Evolutionary conservation across 108 stramenopile genomes (phyloP), one percentile per base, ranked within the genome.

Genomic region (Skeletonema marinoi): DNA sequence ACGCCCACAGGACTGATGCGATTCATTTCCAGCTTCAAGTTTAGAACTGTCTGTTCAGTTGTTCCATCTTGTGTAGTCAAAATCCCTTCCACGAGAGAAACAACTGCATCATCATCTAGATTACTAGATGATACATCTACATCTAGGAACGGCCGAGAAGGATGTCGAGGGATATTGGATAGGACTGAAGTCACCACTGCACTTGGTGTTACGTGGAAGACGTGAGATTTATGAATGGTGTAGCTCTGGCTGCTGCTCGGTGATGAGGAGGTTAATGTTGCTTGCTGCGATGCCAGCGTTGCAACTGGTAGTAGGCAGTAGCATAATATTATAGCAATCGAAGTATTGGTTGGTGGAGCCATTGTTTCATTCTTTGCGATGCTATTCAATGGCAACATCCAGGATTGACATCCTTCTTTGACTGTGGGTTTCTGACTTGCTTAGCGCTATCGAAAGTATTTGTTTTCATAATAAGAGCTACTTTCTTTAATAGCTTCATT

Each of bases 11-110:
- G 83, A 39, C 82, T 77, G 32, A 86, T 42, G 5, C 68, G 68
- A 74, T 86, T 86, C 80, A 77, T 81, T 46, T 71, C 50, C 29
- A 80, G 39, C 48, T 46, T 61, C 66, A 86, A 78, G 16, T 66
- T 69, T 1, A 78, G 19, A 11, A 36, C 19, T 0, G 61, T 10
- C 25, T 25, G 25, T 50, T 17, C 16, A 35, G 30, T 41, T 38
- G 6, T 68, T 56, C 31, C 41, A 14, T 13, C 16, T 3, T 33
- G 13, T 60, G 31, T 60, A 30, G 58, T 75, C 42, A 81, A 21
- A n/a, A 81, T 50, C 30, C 56, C 62, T 36, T 71, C 63, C 17
- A 78, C 36, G 11, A 81, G 59, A 12, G 70, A 59, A 25, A 48
- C 16, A n/a, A 64, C 50, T 29, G 64, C 76, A 38, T 50, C 71